These are phyloP conservation scores for Boletus sp. DNA, from an alignment of 768 basidiomycete species.

Conservation along the genomic window DNA sequence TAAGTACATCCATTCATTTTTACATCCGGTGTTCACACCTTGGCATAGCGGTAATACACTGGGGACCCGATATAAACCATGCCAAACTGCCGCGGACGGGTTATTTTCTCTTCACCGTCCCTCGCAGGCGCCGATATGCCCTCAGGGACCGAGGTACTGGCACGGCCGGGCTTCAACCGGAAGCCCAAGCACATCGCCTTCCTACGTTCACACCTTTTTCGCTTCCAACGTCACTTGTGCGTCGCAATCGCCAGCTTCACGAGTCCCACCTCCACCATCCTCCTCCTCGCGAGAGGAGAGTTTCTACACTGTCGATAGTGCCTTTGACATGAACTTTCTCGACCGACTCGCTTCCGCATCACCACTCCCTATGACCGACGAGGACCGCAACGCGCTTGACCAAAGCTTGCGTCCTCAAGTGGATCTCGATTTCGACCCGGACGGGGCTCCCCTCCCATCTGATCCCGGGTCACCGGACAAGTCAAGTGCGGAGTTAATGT, in stretches of 20 bases:
- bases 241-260: conserved; percentile 10
- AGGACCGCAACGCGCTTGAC: conserved; percentile 23
- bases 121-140: conserved; percentile 29
- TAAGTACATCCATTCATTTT: conserved; percentile 22
- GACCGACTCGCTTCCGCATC: conserved; percentile 39
- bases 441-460: conserved; percentile 38
- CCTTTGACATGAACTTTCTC: conserved; percentile 40
- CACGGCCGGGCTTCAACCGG: conserved; percentile 26
- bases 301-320: conserved; percentile 20
- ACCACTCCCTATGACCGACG: conserved; percentile 36
- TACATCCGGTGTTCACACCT: conserved; percentile 9
- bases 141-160: conserved; percentile 46
- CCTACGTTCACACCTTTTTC: conserved; percentile 48
- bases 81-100: conserved; percentile 53
- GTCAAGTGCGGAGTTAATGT: conserved; percentile 35
- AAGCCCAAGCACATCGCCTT: conserved; percentile 15
- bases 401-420: conserved; percentile 11
- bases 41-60: conserved; percentile 58
- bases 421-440: conserved; percentile 39
- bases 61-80: conserved; percentile 61
- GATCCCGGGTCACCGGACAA: conserved; percentile 48
- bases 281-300: conserved; percentile 18
- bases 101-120: conserved; percentile 30
- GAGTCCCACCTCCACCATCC: neutral
- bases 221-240: conserved; percentile 41